These are phyloP conservation scores for Fusarium domesticum DNA, from an alignment of 2,329 filamentous ascomycete genomes.

Conservation along the genomic window DNA sequence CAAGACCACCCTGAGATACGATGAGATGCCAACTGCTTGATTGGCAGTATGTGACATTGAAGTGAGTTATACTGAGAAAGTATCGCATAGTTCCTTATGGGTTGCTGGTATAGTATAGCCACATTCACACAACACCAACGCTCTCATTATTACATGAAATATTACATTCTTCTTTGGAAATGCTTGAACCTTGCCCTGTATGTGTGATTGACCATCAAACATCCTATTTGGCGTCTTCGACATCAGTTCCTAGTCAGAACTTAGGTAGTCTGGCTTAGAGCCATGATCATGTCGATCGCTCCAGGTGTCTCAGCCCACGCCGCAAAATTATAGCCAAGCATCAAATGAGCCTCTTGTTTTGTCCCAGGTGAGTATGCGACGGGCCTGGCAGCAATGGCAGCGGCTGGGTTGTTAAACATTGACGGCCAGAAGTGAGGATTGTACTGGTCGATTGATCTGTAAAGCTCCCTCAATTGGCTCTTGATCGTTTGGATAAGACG, in stretches of 20 bases:
- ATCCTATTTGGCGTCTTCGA: no score
- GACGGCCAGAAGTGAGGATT: constrained; percentile 21
- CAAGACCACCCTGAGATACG: no score
- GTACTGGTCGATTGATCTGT: constrained; percentile 8
- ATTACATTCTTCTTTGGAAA: no score
- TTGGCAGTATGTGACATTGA: no score
- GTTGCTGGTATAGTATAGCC: no score
- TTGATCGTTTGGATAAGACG: constrained; percentile 12
- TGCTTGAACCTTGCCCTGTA: no score
- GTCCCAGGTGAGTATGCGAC: constrained; percentile 2
- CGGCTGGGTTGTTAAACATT: constrained; percentile 9
- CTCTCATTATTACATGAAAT: no score
- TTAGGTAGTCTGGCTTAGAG: neutral
- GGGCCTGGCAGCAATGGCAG: constrained; percentile 3
- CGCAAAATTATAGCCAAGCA: constrained; percentile 7
- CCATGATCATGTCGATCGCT: constrained; percentile 2
- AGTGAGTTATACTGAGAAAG: no score
- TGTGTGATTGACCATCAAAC: no score
- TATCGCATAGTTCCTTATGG: no score
- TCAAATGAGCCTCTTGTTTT: constrained; percentile 16
- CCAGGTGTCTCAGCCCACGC: constrained; percentile 23
- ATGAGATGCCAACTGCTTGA: no score
- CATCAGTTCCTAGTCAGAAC: neutral
- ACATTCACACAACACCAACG: no score
- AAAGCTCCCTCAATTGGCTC: constrained; percentile 12